These are phyloP conservation scores for Backusella liffmaniae DNA, from an alignment of 192 early-diverging fungal species.

Conservation along the genomic window DNA sequence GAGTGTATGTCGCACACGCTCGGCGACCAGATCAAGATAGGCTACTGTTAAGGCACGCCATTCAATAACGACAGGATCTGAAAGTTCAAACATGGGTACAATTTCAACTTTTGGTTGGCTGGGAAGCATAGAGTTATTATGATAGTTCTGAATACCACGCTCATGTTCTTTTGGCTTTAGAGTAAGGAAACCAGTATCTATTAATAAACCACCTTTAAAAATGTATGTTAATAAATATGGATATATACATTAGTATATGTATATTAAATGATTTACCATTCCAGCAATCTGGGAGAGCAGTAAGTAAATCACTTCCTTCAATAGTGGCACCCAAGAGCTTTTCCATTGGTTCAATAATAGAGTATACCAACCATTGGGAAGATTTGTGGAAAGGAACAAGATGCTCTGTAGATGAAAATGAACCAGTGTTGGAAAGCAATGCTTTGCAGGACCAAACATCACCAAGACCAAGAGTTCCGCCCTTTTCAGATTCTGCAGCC, in stretches of 20 bases:
- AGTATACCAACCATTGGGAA: conserved; percentile 94
- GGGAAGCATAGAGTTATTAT: conserved; percentile 35
- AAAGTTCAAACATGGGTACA: conserved; percentile 71
- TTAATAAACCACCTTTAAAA: conserved; percentile 70
- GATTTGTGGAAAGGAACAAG: conserved; percentile 87
- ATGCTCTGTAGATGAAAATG: conserved; percentile 29
- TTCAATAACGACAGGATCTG: conserved; percentile 85
- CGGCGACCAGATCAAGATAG: conserved; percentile 74
- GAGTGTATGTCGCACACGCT: conserved; percentile 57
- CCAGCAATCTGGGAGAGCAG: conserved; percentile 82
- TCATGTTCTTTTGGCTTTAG: conserved; percentile 50
- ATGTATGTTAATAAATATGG: neutral
- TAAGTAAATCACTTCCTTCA: conserved; percentile 68
- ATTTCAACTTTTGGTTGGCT: conserved; percentile 39
- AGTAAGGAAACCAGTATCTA: conserved; percentile 79
- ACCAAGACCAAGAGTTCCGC: conserved; percentile 67
- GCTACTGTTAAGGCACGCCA: conserved; percentile 91
- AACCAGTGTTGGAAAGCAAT: conserved; percentile 1
- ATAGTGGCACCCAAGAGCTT: conserved; percentile 46
- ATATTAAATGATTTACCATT: conserved; percentile 52
- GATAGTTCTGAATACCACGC: conserved; percentile 57
- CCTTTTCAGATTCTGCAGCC: conserved; percentile 68
- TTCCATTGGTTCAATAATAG: conserved; percentile 79
- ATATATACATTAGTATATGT: neutral
- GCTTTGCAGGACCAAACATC: conserved; percentile 38